Evolutionary conservation across 805 yeast species (phyloP).

Genomic region (Barnettozyma siamensis): DNA sequence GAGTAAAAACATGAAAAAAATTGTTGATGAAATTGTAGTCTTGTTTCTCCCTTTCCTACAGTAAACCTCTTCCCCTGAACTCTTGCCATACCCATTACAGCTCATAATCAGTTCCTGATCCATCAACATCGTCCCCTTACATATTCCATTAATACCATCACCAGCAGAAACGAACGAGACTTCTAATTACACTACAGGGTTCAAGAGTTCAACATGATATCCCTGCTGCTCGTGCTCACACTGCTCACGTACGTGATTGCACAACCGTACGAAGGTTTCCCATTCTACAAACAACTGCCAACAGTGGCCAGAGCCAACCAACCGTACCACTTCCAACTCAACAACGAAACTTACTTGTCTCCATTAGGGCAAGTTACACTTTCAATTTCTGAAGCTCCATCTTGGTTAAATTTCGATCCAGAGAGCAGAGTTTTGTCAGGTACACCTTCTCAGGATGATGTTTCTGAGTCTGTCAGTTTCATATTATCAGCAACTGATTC

Average conservation of each 20-base stretch:
- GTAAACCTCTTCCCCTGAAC: too few species aligned
- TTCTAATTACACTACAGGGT: too few species aligned
- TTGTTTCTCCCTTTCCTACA: too few species aligned
- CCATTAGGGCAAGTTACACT: constrained; percentile 44
- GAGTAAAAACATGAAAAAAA: too few species aligned
- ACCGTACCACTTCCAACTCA: constrained; percentile 57
- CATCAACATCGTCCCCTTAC: too few species aligned
- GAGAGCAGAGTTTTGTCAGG: constrained; percentile 61
- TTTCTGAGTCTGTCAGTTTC: constrained; percentile 43
- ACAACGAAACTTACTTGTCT: constrained; percentile 61
- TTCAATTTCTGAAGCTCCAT: constrained; percentile 54
- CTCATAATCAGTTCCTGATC: too few species aligned
- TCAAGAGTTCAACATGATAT: constrained; percentile 1
- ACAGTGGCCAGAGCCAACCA: constrained; percentile 74
- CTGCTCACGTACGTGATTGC: constrained; percentile 22
- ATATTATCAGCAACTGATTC: constrained; percentile 64
- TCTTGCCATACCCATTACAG: too few species aligned
- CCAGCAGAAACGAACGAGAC: too few species aligned
- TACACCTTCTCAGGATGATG: constrained; percentile 45
- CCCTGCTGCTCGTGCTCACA: not conserved
- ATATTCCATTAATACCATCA: too few species aligned
- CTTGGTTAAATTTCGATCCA: constrained; percentile 74
- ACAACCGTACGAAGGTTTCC: constrained; percentile 59
- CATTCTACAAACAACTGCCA: constrained; percentile 80
- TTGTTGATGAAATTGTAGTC: too few species aligned